Base-by-base conservation (phyloP, 1,139 yeast genomes). In the Scheffersomyces cryptocercus region DNA sequence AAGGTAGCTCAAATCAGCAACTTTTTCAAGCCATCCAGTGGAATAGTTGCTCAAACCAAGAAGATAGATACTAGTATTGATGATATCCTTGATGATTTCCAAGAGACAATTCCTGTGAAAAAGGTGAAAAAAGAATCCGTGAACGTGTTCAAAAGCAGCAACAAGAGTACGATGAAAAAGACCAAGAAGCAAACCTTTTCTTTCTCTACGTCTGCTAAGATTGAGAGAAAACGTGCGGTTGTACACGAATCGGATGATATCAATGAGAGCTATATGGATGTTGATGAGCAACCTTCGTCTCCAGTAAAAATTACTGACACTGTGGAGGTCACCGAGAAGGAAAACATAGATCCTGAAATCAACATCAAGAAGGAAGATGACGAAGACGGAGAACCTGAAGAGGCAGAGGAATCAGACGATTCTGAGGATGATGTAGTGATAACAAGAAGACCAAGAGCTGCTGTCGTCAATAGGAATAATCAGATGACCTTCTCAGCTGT, bases 351-450 rank as follows among this genome's bases (percentile, higher is more conserved):
- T 14, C 35, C 38, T 8, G 28, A 43, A 9, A 28, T 37, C 15
- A 40, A 42, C 16, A 29, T 38, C 15, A 14, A 31, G 39, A 14
- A 39, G 43, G 50, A 38, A 13, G 56, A 54, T n/a, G 54, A 48
- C 6, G 56, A 56, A 13, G 37, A 35, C 4, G 57, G 49, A 9
- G 58, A 53, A 4, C 13, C 15, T n/a, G 35, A 31, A n/a, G 24
- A 14, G 35, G 24, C n/a, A 8, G 53, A 49, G 5, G 36, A 39
- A 20, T 41, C 36, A 14, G 53, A 48, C 20, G 76, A 75, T 37
- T 81, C 81, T 7, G 86, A 82, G 5, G 85, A 82, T 38, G 79
- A 82, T 15, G 63, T 78, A 5, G 70, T 81, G 28, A 71, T 77
- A 12, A 64, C 73, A 7, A 68, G 75, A 51, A 62, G 79, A 50